Evolutionary conservation across 2,329 filamentous ascomycete species (phyloP), one percentile per base, ranked within the genome.

Genomic region (Malbranchea cinnamomea): DNA sequence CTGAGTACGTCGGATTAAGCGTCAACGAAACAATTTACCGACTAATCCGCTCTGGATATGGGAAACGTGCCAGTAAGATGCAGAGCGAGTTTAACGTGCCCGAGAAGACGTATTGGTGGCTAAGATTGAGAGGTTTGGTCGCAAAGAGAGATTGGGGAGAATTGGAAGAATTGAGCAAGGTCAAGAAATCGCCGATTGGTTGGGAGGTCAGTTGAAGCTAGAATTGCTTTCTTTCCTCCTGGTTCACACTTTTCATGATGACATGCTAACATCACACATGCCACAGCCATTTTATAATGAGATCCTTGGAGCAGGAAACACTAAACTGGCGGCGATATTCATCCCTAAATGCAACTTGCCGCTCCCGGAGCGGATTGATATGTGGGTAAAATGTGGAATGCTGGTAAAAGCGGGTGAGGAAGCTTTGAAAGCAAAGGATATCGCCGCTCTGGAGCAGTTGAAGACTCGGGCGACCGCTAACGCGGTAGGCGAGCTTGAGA

Each of bases 311-410:
- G 89, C 89, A 2, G 89, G 89, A 26, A 95, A 95, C 49, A 78
- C 82, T 4, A 78, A 85, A 37, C 65, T 93, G 10, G 89, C 89
- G 1, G 71, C 78, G 1, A 53, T 72, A 4, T 95, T 94, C 54
- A 74, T 95, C 30, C 74, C 82, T 2, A 95, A 95, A 55, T 94
- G 85, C 59, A 77, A 75, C 10, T 52, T 91, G 26, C 67, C 74
- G 25, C 62, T 69, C 1, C 67, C 71, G 2, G 78, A 84, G 44
- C 64, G 76, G 3, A 76, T 93, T 32, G 71, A 78, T 41, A 94
- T 98, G 87, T 98, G 85, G 68, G 75, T 92, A 45, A 93, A 93
- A 58, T 95, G 89, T 53, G 87, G 87, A 11, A 71, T 93, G 74
- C 64, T 83, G 25, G 69, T 78, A 16, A 84, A 82, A 57, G 89